Conservation (phyloP, 331 rosid species). For the Acacia concinna region DNA sequence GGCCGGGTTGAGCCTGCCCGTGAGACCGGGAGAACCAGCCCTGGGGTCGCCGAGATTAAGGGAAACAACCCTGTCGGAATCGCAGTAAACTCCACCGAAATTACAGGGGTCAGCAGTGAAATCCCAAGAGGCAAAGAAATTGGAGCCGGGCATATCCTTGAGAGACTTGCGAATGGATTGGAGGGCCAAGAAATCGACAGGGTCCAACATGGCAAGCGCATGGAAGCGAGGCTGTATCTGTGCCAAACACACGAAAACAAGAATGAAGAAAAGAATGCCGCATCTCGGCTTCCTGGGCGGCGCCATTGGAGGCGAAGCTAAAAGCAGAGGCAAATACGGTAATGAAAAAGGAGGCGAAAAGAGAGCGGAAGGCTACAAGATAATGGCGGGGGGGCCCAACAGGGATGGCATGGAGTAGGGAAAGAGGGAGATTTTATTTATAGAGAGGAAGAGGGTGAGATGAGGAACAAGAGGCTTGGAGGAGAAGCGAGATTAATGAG, state of each 20-base stretch:
- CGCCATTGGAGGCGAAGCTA: constrained; percentile 41
- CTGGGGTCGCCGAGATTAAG: constrained; percentile 90
- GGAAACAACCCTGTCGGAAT: constrained; percentile 58
- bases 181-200: constrained; percentile 82
- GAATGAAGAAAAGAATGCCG: constrained; percentile 24
- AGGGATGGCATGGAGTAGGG: constrained; percentile 16
- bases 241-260: constrained; percentile 32
- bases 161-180: constrained; percentile 77
- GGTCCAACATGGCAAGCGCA: constrained; percentile 57
- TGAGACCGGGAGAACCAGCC: constrained; percentile 87
- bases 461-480: constrained; percentile 48
- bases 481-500: constrained; percentile 53
- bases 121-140: constrained; percentile 85
- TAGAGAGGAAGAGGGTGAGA: not conserved
- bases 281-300: not conserved
- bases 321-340: not conserved
- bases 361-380: not conserved
- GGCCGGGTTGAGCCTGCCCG: constrained; percentile 69
- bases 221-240: constrained; percentile 33
- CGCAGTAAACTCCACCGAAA: constrained; percentile 81
- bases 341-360: not conserved
- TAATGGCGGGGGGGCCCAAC: constrained; percentile 44
- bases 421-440: not conserved
- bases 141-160: constrained; percentile 75
- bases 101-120: constrained; percentile 91